Conservation (phyloP, 2,329 filamentous ascomycete genomes). For the Fusarium cyanostomum region DNA sequence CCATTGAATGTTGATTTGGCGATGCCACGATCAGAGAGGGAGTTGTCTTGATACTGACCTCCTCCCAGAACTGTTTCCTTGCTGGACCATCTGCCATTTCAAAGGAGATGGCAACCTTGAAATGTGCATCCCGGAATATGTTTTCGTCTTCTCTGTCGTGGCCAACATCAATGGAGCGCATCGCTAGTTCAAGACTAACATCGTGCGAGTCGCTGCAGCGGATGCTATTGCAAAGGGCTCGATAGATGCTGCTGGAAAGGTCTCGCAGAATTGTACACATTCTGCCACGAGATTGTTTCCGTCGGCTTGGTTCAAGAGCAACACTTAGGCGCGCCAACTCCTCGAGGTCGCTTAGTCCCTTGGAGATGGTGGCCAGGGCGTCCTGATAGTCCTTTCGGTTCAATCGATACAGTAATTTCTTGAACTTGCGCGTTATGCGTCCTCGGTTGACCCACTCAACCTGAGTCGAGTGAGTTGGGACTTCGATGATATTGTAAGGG, state of each 20-base stretch:
- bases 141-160: background rate
- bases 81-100: background rate
- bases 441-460: conserved; percentile 2
- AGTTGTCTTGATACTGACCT: conserved; percentile 8
- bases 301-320: conserved; percentile 7
- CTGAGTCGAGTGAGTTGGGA: background rate
- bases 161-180: background rate
- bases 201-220: conserved; percentile 4
- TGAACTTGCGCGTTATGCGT: conserved; percentile 7
- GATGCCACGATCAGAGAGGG: rapidly evolving
- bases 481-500: rapidly evolving
- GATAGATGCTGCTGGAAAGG: conserved; percentile 14
- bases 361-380: background rate
- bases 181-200: conserved; percentile 1
- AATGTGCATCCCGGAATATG: background rate
- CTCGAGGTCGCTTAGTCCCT: conserved; percentile 10
- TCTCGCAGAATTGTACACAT: conserved; percentile 15
- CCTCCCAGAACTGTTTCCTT: conserved; percentile 6
- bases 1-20: background rate
- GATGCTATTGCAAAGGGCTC: conserved; percentile 19
- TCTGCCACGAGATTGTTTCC: conserved; percentile 10
- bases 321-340: background rate
- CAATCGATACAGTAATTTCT: conserved; percentile 8
- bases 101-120: conserved; percentile 20
- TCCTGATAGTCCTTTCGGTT: conserved; percentile 20